Percentiles rank a stretch among this genome's conserved stretches.
Evolutionary conservation across 768 basidiomycete genomes (phyloP).

Genomic region (Pisolithus tinctorius): DNA sequence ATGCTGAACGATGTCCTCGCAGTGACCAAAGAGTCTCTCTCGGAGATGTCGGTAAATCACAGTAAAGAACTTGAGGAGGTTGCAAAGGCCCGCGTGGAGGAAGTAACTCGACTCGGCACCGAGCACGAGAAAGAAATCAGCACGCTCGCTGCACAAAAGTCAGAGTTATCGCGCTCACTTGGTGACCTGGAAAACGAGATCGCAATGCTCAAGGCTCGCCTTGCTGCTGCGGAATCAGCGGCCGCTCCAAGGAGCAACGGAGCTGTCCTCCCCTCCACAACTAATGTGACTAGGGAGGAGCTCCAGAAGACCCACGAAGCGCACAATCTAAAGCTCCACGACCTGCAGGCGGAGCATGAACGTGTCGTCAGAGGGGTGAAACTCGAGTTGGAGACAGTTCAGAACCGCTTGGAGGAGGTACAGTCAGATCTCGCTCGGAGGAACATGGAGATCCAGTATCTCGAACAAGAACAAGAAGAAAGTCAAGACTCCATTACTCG

Average conservation of each 20-base stretch:
- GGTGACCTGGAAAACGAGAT: conserved; percentile 78
- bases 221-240: conserved; percentile 39
- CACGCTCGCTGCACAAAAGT: conserved; percentile 51
- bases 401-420: conserved; percentile 44
- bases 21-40: conserved; percentile 64
- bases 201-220: conserved; percentile 51
- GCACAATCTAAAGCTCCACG: conserved; percentile 74
- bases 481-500: conserved; percentile 65
- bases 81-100: conserved; percentile 62
- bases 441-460: conserved; percentile 74
- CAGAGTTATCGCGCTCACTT: conserved; percentile 51
- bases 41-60: conserved; percentile 66
- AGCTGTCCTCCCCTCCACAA: conserved; percentile 28
- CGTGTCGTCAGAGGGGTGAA: conserved; percentile 46
- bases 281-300: conserved; percentile 65
- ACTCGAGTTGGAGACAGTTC: conserved; percentile 51
- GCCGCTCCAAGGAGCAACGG: conserved; percentile 54
- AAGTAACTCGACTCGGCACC: conserved; percentile 54
- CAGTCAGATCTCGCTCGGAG: conserved; percentile 60
- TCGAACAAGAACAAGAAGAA: conserved; percentile 77
- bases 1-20: conserved; percentile 60
- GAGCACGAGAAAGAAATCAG: conserved; percentile 57
- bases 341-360: conserved; percentile 63
- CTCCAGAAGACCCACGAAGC: conserved; percentile 75
- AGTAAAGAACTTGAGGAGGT: conserved; percentile 68